Base-by-base conservation (phyloP, 768 basidiomycete genomes). In the Hericium coralloides region DNA sequence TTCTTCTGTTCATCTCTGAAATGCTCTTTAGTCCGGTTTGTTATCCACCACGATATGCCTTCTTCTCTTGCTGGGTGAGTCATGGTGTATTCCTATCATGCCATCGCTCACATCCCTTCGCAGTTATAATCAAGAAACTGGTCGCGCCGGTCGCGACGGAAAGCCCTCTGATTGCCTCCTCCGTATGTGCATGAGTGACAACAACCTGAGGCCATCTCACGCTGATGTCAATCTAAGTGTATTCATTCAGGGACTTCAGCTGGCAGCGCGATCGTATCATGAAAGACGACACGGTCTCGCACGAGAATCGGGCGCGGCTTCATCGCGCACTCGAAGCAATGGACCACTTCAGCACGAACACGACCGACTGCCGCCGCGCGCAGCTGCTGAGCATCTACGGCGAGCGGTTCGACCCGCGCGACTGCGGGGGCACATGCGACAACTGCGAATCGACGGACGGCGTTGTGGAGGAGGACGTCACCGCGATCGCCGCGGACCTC, bases 91-190 rank as follows among this genome's bases (percentile, higher is more conserved):
- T 31, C 31, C 31, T 6, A 8, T 31, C 1, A 31, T 31, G 31
- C 7, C 31, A 31, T 31, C 2, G 31, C 6, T 4, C 6, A 31
- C 8, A 31, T 31, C 0, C 6, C 31, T 31, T 31, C 47, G 26
- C 53, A 90, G 89, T 2, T 90, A 90, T 65, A 94, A 93, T 65
- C 93, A 98, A 73, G 97, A 99, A 73, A 98, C 95, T 0, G 97
- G 97, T 6, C 84, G 97, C 56, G 97, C 95, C 17, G 97, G 97
- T 5, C 82, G 97, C 58, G 97, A 99, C 66, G 92, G 92, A 4
- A 69, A 79, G 62, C 79, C 82, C 1, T 86, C 97, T 0, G 83
- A 88, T 52, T 99, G 97, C 70, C 70, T 97, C 12, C 79, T 98
- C 12, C 93, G 92, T 95, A 68, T 65, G 85, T 72, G 4, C n/a